Evolutionary conservation across 805 yeast genomes (phyloP), one percentile per base, ranked within the genome.

Genomic region (Yamadazyma akitaensis): DNA sequence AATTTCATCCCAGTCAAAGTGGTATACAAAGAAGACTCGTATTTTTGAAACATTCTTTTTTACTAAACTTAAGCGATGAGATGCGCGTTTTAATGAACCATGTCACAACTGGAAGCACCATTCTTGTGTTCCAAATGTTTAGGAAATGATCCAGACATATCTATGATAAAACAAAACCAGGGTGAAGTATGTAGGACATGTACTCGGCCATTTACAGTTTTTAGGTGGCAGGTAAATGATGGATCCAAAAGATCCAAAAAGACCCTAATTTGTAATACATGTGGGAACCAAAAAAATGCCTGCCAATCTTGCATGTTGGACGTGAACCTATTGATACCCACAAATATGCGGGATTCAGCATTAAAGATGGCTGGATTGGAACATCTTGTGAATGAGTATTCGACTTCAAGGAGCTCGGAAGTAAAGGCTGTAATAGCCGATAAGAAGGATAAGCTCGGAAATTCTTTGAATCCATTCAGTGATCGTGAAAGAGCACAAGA

Each of bases 251-350:
- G 68, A 40, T 67, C 80, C 50, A 74, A 76, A 47, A 81, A 78
- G 54, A 89, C 96, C 2, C 63, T 80, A 1, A 79, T 92, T 16
- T 92, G 99, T 65, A 60, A 68, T 31, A 81, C 91, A 0, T 92
- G 99, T 68, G 82, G 97, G 0, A 70, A 82, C 36, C 80, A 84
- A 37, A 76, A 84, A 49, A 85, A 88, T 65, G 85, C 95, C 56
- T 92, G 99, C 60, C 98, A 94, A 62, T 69, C 82, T 19, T 92
- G 99, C 63, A 77, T 89, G 80, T 63, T 85, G 30, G 98, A 92
- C 66, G 67, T 91, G 36, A 79, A 84, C 25, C 87, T 82, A 67
- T 88, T 90, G 3, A 79, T 94, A n/a, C 88, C 96, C 0, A 61
- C 89, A 14, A 80, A 82, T 10, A 67, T 89, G 6, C 72, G 97